Conservation (phyloP, 2,329 filamentous ascomycete species). For the Rutstroemia sp. region DNA sequence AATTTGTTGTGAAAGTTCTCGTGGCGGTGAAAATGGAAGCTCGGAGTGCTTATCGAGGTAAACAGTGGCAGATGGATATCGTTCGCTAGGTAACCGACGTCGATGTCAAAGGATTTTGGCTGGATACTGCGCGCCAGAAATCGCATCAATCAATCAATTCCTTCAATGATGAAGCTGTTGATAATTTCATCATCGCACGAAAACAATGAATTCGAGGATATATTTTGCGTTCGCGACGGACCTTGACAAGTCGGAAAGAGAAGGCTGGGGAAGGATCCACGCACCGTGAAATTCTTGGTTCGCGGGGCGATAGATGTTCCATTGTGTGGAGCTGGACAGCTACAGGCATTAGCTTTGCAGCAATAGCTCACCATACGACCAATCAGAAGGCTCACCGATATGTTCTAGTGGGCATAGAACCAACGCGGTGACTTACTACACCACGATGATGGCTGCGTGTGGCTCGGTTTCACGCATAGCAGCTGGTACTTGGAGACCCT, state of each 20-base stretch:
- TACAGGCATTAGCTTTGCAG: slow-evolving; percentile 3
- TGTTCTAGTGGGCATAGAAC: no score
- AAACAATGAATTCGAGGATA: no score
- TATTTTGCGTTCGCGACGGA: no score
- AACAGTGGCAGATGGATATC: background rate
- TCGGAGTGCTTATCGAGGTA: slow-evolving; percentile 2
- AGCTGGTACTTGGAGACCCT: no score
- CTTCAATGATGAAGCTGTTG: slow-evolving; percentile 6
- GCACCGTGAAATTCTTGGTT: slow-evolving; percentile 4
- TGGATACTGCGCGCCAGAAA: no score
- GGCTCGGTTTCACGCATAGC: no score
- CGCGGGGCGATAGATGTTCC: slow-evolving; percentile 6
- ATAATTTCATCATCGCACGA: background rate
- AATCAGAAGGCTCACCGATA: no score
- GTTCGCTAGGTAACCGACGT: slow-evolving; percentile 8
- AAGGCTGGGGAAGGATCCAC: background rate
- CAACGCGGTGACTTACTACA: no score
- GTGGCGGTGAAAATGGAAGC: background rate
- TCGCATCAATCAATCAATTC: background rate
- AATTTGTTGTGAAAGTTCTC: background rate
- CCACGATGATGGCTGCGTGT: no score
- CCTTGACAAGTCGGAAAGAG: no score
- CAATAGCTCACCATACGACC: background rate
- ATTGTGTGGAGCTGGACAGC: slow-evolving; percentile 6
- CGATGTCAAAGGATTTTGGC: no score